These are phyloP conservation scores for Aspergillus ostianus DNA, from an alignment of 495 filamentous ascomycete species.

Conservation along the genomic window DNA sequence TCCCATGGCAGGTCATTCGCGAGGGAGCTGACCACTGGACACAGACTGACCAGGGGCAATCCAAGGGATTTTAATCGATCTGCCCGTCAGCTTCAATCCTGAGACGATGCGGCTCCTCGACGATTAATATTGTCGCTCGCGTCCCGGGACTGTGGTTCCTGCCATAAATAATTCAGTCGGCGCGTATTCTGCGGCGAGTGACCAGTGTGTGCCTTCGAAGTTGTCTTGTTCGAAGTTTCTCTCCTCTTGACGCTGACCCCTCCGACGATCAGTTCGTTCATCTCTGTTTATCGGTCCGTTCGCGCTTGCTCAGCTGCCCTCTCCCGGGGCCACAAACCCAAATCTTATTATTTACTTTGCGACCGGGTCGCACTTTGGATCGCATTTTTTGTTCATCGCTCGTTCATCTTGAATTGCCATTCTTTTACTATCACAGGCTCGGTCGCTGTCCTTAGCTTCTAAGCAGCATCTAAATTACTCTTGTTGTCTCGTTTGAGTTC, in stretches of 20 bases:
- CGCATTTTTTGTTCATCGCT: background rate
- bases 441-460: background rate
- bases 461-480: background rate
- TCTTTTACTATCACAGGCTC: background rate
- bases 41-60: background rate
- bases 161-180: background rate
- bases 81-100: background rate
- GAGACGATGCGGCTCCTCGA: background rate
- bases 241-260: background rate
- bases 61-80: background rate
- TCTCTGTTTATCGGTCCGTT: background rate
- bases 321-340: background rate
- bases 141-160: background rate
- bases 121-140: background rate
- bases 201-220: background rate
- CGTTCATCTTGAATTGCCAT: background rate
- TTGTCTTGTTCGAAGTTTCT: background rate
- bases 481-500: constrained; percentile 7
- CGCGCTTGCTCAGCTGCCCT: background rate
- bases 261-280: background rate
- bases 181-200: background rate
- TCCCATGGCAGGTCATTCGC: constrained; percentile 6
- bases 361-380: background rate
- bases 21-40: background rate
- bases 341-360: background rate